Percentiles rank a stretch among this genome's conserved stretches.
These are phyloP conservation scores for Aspergillus latus DNA, from an alignment of 2,329 filamentous ascomycete species.

Conservation along the genomic window DNA sequence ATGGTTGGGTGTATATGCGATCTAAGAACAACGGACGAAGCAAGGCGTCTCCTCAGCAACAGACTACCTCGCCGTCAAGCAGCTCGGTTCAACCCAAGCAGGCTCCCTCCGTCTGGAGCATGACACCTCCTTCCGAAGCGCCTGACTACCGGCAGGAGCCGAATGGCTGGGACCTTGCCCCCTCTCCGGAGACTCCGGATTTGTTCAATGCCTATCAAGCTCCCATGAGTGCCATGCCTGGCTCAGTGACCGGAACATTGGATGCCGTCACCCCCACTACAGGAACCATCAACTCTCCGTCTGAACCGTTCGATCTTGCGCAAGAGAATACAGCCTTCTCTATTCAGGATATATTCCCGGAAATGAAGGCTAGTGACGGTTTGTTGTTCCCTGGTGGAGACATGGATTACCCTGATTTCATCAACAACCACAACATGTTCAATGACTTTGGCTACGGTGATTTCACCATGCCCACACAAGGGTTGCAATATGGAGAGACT, in stretches of 20 bases:
- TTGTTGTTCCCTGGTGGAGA: conserved; percentile 11
- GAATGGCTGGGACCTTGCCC: conserved; percentile 5
- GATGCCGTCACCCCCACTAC: conserved; percentile 14
- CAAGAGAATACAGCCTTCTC: conserved; percentile 6
- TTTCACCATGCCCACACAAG: conserved; percentile 9
- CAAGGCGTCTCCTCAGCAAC: conserved; percentile 11
- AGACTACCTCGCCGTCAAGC: conserved; percentile 10
- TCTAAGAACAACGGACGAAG: conserved; percentile 84
- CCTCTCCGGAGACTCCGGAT: conserved; percentile 11
- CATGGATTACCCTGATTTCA: conserved; percentile 11
- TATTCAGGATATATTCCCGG: conserved; percentile 14
- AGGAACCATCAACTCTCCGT: conserved; percentile 13
- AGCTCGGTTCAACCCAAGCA: conserved; percentile 10
- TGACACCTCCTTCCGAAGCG: conserved; percentile 12
- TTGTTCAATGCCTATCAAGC: conserved; percentile 14
- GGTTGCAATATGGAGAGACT: conserved; percentile 7
- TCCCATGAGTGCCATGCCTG: conserved; percentile 7
- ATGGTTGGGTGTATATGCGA: conserved; percentile 85
- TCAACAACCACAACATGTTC: conserved; percentile 11
- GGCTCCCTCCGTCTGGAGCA: conserved; percentile 8
- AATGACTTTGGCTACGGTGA: conserved; percentile 12
- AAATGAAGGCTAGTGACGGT: conserved; percentile 13
- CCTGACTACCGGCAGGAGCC: conserved; percentile 11
- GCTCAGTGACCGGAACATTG: conserved; percentile 7
- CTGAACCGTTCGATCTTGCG: conserved; percentile 11